Evolutionary conservation across 2,329 filamentous ascomycete species (phyloP).

Genomic region (Fulvia fulva): DNA sequence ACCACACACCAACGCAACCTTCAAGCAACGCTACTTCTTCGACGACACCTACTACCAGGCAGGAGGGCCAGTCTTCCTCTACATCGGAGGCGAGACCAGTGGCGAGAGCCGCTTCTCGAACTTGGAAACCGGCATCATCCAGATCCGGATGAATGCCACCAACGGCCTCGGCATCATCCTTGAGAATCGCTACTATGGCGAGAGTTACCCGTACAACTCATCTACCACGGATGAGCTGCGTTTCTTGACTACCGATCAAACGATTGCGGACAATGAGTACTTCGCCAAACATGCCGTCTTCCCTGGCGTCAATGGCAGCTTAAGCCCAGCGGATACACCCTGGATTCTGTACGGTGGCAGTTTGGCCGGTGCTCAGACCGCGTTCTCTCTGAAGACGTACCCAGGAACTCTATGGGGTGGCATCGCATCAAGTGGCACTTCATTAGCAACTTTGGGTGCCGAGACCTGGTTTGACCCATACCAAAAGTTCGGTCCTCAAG

Average conservation of each 20-base stretch:
- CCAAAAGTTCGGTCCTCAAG: conserved; percentile 52
- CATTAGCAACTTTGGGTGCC: conserved; percentile 68
- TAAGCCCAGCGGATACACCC: conserved; percentile 45
- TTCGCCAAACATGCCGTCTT: conserved; percentile 49
- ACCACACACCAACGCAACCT: conserved; percentile 66
- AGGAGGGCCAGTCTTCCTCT: conserved; percentile 75
- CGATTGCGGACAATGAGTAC: conserved; percentile 51
- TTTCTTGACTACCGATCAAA: conserved; percentile 51
- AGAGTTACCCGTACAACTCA: conserved; percentile 47
- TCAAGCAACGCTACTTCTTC: conserved; percentile 76
- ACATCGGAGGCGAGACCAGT: conserved; percentile 67
- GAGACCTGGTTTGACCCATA: conserved; percentile 61
- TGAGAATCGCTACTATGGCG: conserved; percentile 51
- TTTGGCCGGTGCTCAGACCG: conserved; percentile 43
- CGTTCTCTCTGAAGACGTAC: conserved; percentile 47
- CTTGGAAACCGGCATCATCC: conserved; percentile 66
- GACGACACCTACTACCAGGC: conserved; percentile 69
- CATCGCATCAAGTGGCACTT: conserved; percentile 73
- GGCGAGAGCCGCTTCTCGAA: conserved; percentile 61
- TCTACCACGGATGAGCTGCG: conserved; percentile 49
- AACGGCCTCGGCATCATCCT: conserved; percentile 53
- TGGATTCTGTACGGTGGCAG: conserved; percentile 47
- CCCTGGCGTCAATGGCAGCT: conserved; percentile 40
- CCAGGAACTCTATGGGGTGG: conserved; percentile 70
- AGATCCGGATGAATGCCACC: conserved; percentile 53